phyloP scores from a whole-genome alignment of 148 eudicot genomes.

The Camellia granthamiana region DNA sequence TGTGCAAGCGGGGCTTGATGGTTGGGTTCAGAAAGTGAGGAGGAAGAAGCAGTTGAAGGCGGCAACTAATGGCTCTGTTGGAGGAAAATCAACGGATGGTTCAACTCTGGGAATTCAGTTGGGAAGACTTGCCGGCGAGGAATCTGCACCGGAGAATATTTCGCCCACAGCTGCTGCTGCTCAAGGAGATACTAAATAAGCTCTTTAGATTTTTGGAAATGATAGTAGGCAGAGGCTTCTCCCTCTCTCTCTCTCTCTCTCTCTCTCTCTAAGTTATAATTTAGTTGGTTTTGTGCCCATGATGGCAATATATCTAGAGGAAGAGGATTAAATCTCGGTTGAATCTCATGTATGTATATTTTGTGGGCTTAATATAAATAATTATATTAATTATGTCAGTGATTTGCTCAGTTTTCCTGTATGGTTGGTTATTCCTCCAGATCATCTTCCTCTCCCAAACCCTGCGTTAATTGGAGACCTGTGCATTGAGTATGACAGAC shows the following conservation, averaged over 20 bases:
- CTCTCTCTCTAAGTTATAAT: too few species aligned
- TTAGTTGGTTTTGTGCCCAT: too few species aligned
- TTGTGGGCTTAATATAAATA: not conserved
- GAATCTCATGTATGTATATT: not conserved
- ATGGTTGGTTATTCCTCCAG: too few species aligned
- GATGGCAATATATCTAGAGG: not conserved
- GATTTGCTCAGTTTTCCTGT: too few species aligned
- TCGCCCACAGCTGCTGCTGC: constrained; percentile 1
- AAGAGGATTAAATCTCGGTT: not conserved
- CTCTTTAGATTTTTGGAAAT: too few species aligned
- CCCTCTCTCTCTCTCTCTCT: too few species aligned
- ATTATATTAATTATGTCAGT: too few species aligned
- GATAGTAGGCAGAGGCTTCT: too few species aligned
- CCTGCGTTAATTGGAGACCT: too few species aligned
- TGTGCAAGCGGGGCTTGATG: constrained; percentile 73
- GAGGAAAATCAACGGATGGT: constrained; percentile 18
- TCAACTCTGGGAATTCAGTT: constrained; percentile 18
- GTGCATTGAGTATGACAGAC: too few species aligned
- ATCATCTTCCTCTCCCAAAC: too few species aligned
- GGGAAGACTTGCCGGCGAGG: not conserved
- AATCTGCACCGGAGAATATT: constrained; percentile 13
- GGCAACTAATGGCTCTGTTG: constrained; percentile 18
- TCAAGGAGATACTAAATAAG: not conserved
- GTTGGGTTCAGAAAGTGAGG: constrained; percentile 69
- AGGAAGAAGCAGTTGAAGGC: constrained; percentile 43